Evolutionary conservation across 1,284 basidiomycete species (phyloP).

Genomic region (Porodaedalea pini): DNA sequence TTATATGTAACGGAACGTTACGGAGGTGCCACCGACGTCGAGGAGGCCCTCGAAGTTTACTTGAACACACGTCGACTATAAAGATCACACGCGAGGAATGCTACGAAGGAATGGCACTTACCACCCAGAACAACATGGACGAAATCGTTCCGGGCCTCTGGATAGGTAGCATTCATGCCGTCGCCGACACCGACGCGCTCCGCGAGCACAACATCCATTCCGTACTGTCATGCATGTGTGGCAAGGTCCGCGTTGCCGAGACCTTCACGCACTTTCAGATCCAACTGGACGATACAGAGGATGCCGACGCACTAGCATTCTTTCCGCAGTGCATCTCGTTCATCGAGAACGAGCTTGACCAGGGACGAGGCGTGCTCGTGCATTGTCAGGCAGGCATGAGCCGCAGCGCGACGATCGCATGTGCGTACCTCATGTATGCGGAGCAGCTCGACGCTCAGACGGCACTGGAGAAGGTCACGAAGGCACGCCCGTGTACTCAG

Average conservation of each 20-base stretch:
- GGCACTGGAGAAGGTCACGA: conserved; percentile 65
- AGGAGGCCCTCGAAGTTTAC: too few relatives aligned
- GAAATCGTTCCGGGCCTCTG: conserved; percentile 61
- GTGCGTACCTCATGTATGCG: conserved; percentile 82
- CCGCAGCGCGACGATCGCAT: conserved; percentile 75
- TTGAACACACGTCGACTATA: too few relatives aligned
- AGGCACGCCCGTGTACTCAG: conserved; percentile 66
- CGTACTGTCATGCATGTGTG: conserved; percentile 69
- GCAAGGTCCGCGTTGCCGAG: conserved; percentile 63
- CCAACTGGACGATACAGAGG: conserved; percentile 64
- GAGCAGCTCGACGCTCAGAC: conserved; percentile 58
- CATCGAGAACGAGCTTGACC: conserved; percentile 73
- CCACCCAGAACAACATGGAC: conserved; percentile 41
- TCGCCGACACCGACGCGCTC: conserved; percentile 49
- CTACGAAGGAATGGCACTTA: conserved; percentile 1
- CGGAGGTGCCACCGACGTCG: too few relatives aligned
- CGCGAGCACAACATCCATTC: conserved; percentile 63
- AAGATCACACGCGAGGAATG: background rate
- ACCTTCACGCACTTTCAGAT: conserved; percentile 71
- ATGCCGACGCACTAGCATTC: conserved; percentile 72
- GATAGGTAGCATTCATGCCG: conserved; percentile 60
- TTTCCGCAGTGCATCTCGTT: conserved; percentile 76
- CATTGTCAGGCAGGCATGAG: conserved; percentile 88
- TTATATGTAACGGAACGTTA: too few relatives aligned
- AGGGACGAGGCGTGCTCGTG: conserved; percentile 73